These are phyloP conservation scores for Prunus dulcis DNA, from an alignment of 306 rosid species.

Conservation along the genomic window DNA sequence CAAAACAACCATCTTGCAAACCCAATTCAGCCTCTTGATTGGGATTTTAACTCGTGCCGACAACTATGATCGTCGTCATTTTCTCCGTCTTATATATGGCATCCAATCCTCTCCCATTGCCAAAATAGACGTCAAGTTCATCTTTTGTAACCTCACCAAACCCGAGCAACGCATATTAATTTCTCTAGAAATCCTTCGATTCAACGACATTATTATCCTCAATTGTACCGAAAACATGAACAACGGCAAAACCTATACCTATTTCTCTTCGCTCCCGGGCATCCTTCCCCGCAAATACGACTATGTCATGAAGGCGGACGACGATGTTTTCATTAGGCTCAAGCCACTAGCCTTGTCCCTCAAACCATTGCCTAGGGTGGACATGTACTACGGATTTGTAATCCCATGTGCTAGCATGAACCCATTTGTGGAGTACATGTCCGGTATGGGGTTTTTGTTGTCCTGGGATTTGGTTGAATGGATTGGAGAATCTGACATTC, in stretches of 20 bases:
- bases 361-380: conserved; percentile 29
- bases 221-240: conserved; percentile 35
- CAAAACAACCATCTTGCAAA: background rate
- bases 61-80: conserved; percentile 21
- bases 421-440: conserved; percentile 27
- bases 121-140: conserved; percentile 26
- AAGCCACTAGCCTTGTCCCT: conserved; percentile 22
- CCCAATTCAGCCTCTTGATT: conserved; percentile 23
- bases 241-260: conserved; percentile 30
- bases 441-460: conserved; percentile 36
- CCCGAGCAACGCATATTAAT: conserved; percentile 18
- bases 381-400: conserved; percentile 29
- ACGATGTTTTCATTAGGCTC: conserved; percentile 27
- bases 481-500: conserved; percentile 22
- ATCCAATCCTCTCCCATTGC: conserved; percentile 21
- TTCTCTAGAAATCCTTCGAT: conserved; percentile 21
- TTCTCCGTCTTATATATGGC: conserved; percentile 33
- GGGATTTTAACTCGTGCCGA: conserved; percentile 29
- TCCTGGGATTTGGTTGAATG: conserved; percentile 41
- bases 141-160: conserved; percentile 26
- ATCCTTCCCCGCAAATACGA: background rate
- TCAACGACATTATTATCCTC: conserved; percentile 24
- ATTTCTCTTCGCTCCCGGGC: conserved; percentile 25
- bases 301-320: conserved; percentile 33
- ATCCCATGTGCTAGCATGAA: conserved; percentile 27